phyloP scores from a whole-genome alignment of 768 basidiomycete species.

The Russula sp. region DNA sequence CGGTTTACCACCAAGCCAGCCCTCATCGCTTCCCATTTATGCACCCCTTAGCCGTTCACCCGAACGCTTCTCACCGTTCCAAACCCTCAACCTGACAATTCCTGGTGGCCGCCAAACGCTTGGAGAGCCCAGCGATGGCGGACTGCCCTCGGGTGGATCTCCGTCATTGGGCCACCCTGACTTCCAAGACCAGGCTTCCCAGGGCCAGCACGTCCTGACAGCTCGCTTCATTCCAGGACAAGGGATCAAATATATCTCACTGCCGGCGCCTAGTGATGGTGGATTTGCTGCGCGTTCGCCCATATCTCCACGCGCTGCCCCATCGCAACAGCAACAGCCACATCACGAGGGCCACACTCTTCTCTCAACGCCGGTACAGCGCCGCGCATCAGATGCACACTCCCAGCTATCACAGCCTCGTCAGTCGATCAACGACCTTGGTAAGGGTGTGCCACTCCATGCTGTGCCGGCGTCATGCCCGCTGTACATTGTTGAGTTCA shows the following conservation, averaged over 20 bases:
- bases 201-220: conserved; percentile 41
- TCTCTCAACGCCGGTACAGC: conserved; percentile 33
- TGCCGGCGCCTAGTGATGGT: conserved; percentile 33
- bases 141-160: conserved; percentile 50
- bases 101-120: conserved; percentile 50
- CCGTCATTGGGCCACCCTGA: conserved; percentile 48
- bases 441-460: conserved; percentile 85
- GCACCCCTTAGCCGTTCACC: conserved; percentile 59
- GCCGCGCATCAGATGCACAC: conserved; percentile 43
- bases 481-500: conserved; percentile 97
- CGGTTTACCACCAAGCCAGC: conserved; percentile 59
- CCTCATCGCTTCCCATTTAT: conserved; percentile 74
- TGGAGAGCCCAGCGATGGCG: conserved; percentile 63
- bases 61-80: conserved; percentile 55
- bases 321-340: conserved; percentile 33
- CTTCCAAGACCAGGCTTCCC: conserved; percentile 40
- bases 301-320: conserved; percentile 48
- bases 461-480: conserved; percentile 80
- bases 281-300: conserved; percentile 47
- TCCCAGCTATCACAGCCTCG: conserved; percentile 31
- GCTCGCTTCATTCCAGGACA: conserved; percentile 65
- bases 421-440: conserved; percentile 54
- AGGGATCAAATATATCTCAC: conserved; percentile 57
- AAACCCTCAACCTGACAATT: conserved; percentile 60
- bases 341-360: conserved; percentile 14